phyloP scores from a whole-genome alignment of 2,329 filamentous ascomycete species.

The Laburnicola sp. region DNA sequence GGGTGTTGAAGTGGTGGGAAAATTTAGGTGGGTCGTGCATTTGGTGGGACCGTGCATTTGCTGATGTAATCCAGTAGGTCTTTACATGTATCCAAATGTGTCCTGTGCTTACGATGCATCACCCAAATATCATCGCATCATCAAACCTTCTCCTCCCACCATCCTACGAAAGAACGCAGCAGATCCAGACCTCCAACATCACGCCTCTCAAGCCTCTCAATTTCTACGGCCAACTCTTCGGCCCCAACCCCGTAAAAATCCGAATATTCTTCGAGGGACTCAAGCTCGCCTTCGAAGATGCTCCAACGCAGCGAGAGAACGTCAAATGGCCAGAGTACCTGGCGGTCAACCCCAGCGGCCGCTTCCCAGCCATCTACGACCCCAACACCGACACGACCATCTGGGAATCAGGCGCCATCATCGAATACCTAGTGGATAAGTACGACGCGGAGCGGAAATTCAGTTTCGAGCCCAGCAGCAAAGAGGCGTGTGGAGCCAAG shows the following conservation, averaged over 20 bases:
- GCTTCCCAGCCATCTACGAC: slow-evolving; percentile 50
- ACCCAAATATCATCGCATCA: no score
- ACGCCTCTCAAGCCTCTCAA: background rate
- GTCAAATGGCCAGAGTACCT: background rate
- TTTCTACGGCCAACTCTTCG: background rate
- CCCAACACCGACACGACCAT: slow-evolving; percentile 50
- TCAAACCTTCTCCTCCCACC: no score
- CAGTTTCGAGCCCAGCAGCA: slow-evolving; percentile 38
- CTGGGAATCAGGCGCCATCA: slow-evolving; percentile 53
- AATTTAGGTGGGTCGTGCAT: no score
- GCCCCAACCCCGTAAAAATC: slow-evolving; percentile 1
- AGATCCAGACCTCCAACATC: no score
- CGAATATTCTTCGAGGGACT: background rate
- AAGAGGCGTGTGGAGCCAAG: slow-evolving; percentile 46
- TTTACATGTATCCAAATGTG: no score
- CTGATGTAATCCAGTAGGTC: no score
- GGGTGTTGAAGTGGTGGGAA: no score
- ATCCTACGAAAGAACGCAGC: no score
- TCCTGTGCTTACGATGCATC: no score
- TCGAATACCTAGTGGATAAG: slow-evolving; percentile 50
- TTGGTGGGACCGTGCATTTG: no score
- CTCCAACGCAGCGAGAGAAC: background rate
- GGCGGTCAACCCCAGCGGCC: background rate
- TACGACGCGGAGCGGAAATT: slow-evolving; percentile 50
- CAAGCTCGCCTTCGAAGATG: background rate